A percentile compares a stretch with the other conserved stretches of the same genome.
Evolutionary conservation across 495 filamentous ascomycete genomes (phyloP).

Genomic region (Peziza echinospora): DNA sequence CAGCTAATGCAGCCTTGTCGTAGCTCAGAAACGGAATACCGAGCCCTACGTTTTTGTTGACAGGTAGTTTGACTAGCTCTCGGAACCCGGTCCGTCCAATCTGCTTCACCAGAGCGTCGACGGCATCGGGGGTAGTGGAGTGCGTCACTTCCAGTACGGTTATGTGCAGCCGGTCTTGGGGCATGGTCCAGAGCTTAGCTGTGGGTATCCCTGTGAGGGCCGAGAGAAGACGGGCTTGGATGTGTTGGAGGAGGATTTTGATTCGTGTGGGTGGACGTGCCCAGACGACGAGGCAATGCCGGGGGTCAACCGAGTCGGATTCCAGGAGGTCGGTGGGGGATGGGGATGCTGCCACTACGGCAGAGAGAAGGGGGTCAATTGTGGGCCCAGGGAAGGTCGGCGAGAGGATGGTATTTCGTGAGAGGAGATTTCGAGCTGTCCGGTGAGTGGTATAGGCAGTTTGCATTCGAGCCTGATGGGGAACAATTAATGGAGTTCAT

Average conservation of each 20-base stretch:
- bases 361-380: constrained; percentile 52
- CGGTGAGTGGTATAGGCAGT: constrained; percentile 51
- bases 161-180: constrained; percentile 52
- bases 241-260: constrained; percentile 35
- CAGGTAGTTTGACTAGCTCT: constrained; percentile 39
- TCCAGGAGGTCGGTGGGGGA: not conserved
- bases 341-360: constrained; percentile 9
- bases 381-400: constrained; percentile 45
- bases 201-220: not conserved
- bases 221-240: constrained; percentile 29
- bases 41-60: constrained; percentile 33
- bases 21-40: constrained; percentile 66
- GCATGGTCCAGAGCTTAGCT: constrained; percentile 69
- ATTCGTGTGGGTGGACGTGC: constrained; percentile 57
- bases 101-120: constrained; percentile 33
- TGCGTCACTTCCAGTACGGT: constrained; percentile 67
- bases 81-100: constrained; percentile 27
- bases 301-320: constrained; percentile 29
- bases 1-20: constrained; percentile 61
- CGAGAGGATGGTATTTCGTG: constrained; percentile 43
- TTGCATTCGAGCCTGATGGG: too few species aligned
- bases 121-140: constrained; percentile 38
- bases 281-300: constrained; percentile 74
- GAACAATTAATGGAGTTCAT: too few species aligned
- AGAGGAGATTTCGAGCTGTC: constrained; percentile 44